These are phyloP conservation scores for Globisporangium solare DNA, from an alignment of 352 stramenopile genomes.

Conservation along the genomic window DNA sequence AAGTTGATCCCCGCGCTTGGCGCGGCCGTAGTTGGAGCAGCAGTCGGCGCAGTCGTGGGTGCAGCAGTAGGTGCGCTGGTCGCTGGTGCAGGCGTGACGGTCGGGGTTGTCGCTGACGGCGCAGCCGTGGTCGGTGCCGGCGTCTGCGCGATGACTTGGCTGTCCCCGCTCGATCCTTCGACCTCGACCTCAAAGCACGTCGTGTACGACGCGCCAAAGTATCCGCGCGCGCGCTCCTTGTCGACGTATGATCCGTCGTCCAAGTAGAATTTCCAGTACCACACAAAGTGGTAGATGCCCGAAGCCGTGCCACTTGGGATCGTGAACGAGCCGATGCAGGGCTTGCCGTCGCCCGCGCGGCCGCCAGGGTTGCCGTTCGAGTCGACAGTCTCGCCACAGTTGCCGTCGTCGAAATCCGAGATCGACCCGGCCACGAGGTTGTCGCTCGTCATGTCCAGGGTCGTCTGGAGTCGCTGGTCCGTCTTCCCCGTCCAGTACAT, in stretches of 20 bases:
- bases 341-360: conserved; percentile 53
- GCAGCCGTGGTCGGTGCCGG: conserved; percentile 7
- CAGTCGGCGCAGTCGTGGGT: conserved; percentile 6
- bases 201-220: conserved; percentile 64
- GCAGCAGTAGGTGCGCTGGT: not conserved
- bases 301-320: conserved; percentile 35
- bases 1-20: conserved; percentile 3
- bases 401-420: conserved; percentile 51
- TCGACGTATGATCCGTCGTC: conserved; percentile 50
- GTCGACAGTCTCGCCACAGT: conserved; percentile 54
- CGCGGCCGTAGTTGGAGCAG: not conserved
- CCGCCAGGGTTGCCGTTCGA: conserved; percentile 33
- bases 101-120: not conserved
- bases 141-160: conserved; percentile 8
- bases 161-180: conserved; percentile 12
- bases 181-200: conserved; percentile 71
- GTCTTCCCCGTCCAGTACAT: conserved; percentile 59
- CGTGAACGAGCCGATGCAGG: conserved; percentile 50
- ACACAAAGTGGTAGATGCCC: conserved; percentile 63
- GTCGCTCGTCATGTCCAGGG: conserved; percentile 42
- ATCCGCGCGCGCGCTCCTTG: conserved; percentile 38
- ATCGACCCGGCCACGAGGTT: conserved; percentile 44
- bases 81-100: not conserved
- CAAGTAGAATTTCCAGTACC: conserved; percentile 71
- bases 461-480: conserved; percentile 30